These are phyloP conservation scores for Blastobotrys illinoisensis DNA, from an alignment of 1,139 yeast species.

Conservation along the genomic window DNA sequence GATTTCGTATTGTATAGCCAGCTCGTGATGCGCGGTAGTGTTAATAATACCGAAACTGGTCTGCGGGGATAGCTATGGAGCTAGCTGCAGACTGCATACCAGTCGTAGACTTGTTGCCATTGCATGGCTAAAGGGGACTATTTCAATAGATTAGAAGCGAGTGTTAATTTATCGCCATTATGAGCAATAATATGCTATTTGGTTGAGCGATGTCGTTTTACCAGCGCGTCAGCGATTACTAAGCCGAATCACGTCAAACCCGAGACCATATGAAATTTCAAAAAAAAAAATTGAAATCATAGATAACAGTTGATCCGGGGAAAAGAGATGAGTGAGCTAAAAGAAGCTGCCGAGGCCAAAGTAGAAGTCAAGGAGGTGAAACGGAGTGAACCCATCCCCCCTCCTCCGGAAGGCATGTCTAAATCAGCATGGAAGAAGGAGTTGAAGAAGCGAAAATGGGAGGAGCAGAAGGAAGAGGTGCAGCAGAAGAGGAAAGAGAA, in stretches of 20 bases:
- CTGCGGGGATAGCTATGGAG: too few relatives aligned
- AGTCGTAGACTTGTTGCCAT: too few relatives aligned
- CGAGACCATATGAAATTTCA: too few relatives aligned
- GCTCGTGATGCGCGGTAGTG: too few relatives aligned
- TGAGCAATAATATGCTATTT: too few relatives aligned
- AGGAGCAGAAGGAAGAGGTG: slow-evolving; percentile 54
- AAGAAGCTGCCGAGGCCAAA: not conserved
- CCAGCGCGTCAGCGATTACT: not conserved
- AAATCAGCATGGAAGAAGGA: slow-evolving; percentile 76
- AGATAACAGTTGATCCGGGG: not conserved
- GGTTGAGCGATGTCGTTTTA: not conserved
- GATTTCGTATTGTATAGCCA: too few relatives aligned
- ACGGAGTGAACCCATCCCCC: slow-evolving; percentile 14
- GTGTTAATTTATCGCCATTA: too few relatives aligned
- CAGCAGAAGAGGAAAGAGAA: slow-evolving; percentile 51
- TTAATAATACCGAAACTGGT: too few relatives aligned
- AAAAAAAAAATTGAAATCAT: not conserved
- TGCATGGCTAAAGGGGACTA: too few relatives aligned
- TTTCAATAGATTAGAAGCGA: too few relatives aligned
- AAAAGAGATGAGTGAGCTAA: not conserved
- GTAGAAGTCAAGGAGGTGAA: not conserved
- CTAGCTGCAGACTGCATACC: too few relatives aligned
- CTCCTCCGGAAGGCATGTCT: slow-evolving; percentile 77
- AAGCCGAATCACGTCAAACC: not conserved
- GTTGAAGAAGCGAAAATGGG: slow-evolving; percentile 56